A percentile compares a stretch with the other conserved stretches of the same genome.
These are phyloP conservation scores for Mrakia blollopis DNA, from an alignment of 768 basidiomycete genomes.

Conservation along the genomic window DNA sequence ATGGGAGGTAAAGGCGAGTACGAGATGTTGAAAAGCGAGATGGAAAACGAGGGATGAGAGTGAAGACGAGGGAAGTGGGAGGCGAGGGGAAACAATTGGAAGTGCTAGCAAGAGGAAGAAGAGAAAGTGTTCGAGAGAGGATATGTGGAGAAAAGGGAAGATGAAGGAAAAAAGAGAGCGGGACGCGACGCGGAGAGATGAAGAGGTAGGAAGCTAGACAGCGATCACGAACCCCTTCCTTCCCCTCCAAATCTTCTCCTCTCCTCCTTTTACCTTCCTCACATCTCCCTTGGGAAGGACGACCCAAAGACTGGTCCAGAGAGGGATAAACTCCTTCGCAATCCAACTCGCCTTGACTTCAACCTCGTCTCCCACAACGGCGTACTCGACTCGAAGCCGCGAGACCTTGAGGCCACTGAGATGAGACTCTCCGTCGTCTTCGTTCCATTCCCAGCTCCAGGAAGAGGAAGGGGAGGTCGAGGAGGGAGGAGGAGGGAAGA, in stretches of 20 bases:
- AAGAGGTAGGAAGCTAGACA: neutral
- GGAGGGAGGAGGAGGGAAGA: slow-evolving; percentile 39
- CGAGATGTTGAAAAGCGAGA: too few species aligned
- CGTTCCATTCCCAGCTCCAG: slow-evolving; percentile 40
- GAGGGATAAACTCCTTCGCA: slow-evolving; percentile 37
- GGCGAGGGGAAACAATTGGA: too few species aligned
- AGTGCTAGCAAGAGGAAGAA: too few species aligned
- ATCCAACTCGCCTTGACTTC: slow-evolving; percentile 36
- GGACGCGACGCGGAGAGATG: too few species aligned
- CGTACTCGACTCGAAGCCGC: slow-evolving; percentile 33
- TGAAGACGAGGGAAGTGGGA: too few species aligned
- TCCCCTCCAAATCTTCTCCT: neutral
- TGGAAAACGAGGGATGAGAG: too few species aligned
- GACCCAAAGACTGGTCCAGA: slow-evolving; percentile 40
- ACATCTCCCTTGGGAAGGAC: slow-evolving; percentile 39
- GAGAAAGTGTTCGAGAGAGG: too few species aligned
- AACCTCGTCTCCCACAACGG: slow-evolving; percentile 32
- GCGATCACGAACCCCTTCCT: neutral
- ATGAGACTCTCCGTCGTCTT: slow-evolving; percentile 41
- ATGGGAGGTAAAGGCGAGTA: too few species aligned
- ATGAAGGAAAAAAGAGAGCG: neutral
- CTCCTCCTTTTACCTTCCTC: slow-evolving; percentile 36
- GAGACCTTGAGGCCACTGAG: slow-evolving; percentile 8
- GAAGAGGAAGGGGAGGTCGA: neutral
- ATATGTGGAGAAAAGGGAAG: slow-evolving; percentile 18